These are phyloP conservation scores for Antitrichia curtipendula DNA, from an alignment of 225 moss, liverwort and hornwort species.

Conservation along the genomic window DNA sequence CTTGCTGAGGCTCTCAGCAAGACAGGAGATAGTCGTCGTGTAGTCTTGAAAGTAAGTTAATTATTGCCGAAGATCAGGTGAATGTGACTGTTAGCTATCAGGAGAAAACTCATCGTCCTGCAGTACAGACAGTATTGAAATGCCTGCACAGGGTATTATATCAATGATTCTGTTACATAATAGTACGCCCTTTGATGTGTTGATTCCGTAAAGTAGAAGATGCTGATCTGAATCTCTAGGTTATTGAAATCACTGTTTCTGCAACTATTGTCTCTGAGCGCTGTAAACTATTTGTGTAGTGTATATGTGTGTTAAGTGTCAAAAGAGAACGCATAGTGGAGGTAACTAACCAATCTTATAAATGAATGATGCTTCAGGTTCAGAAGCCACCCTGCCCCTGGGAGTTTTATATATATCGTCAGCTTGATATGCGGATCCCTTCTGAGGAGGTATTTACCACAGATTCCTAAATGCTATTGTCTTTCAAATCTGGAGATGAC, in stretches of 20 bases:
- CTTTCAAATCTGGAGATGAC: neutral
- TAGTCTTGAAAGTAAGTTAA: conserved; percentile 67
- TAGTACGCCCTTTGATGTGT: neutral
- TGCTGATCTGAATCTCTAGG: neutral
- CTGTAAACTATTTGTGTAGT: neutral
- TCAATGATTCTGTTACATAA: neutral
- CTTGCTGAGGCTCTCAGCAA: conserved; percentile 63
- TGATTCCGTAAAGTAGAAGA: neutral
- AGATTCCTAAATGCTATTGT: neutral
- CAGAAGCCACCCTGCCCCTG: conserved; percentile 91
- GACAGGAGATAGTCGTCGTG: conserved; percentile 21
- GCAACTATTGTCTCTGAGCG: neutral
- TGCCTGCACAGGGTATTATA: neutral
- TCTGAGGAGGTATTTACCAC: conserved; percentile 37
- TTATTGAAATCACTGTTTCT: neutral
- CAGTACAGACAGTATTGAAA: neutral
- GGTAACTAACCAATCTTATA: neutral
- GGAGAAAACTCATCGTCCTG: neutral
- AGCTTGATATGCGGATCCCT: conserved; percentile 70
- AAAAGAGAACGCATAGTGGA: neutral
- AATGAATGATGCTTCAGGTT: conserved; percentile 39
- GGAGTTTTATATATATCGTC: conserved; percentile 96
- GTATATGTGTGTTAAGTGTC: neutral
- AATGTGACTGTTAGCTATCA: neutral
- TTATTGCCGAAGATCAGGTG: neutral